phyloP scores from a whole-genome alignment of 345 rosid genomes.

The Gossypium mustelinum region DNA sequence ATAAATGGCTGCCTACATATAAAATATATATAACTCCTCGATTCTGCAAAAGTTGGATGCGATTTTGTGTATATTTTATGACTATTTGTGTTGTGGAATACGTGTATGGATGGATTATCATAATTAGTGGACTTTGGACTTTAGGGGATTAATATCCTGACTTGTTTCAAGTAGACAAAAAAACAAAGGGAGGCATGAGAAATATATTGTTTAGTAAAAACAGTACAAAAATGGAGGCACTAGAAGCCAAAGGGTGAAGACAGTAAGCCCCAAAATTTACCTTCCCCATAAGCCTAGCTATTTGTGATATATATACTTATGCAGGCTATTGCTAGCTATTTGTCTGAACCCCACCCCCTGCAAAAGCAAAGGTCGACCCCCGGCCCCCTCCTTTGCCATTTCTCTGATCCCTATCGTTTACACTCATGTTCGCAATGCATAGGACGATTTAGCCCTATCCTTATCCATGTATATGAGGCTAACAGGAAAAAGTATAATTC shows the following conservation, averaged over 20 bases:
- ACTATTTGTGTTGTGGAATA: no score
- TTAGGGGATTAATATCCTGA: no score
- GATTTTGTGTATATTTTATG: no score
- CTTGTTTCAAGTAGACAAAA: neutral
- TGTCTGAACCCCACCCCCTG: neutral
- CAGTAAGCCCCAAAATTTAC: conserved; percentile 17
- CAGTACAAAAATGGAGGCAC: conserved; percentile 5
- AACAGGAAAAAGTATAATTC: no score
- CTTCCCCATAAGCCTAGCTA: conserved; percentile 17
- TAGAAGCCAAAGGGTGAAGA: conserved; percentile 10
- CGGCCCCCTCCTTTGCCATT: neutral
- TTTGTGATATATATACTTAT: neutral
- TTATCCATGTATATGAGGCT: no score
- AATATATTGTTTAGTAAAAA: neutral
- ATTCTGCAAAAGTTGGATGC: no score
- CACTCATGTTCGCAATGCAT: neutral
- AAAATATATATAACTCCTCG: no score
- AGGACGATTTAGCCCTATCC: no score
- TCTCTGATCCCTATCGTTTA: neutral
- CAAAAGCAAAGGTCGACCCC: neutral
- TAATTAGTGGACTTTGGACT: no score
- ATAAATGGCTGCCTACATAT: neutral
- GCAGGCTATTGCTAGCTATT: conserved; percentile 2
- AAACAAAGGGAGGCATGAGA: neutral
- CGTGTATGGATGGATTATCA: no score